Conservation (phyloP, 2,329 filamentous ascomycete genomes). For the Teratosphaeriaceae sp. region DNA sequence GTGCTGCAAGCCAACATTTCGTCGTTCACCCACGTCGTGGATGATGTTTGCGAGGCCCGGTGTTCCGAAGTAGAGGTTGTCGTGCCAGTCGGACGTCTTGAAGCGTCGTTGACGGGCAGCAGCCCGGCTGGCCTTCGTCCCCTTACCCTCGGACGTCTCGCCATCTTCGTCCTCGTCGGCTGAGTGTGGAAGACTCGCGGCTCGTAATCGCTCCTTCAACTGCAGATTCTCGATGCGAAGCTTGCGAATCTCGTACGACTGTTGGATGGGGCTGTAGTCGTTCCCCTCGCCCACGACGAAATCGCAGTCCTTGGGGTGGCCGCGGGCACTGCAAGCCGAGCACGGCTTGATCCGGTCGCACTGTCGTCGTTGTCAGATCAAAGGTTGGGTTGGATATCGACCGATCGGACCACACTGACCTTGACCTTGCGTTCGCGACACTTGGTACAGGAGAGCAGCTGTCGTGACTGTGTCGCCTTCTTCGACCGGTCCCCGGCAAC, state of each 20-base stretch:
- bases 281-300: conserved; percentile 40
- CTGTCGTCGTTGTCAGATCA: conserved; percentile 19
- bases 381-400: not conserved
- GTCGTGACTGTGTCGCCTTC: conserved; percentile 35
- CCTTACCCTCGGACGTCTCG: conserved; percentile 21
- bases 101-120: conserved; percentile 30
- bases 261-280: conserved; percentile 41
- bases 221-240: conserved; percentile 40
- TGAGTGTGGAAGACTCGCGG: conserved; percentile 22
- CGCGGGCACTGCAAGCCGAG: conserved; percentile 43
- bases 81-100: conserved; percentile 32
- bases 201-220: conserved; percentile 37
- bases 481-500: conserved; percentile 26
- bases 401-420: conserved; percentile 26
- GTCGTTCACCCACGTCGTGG: conserved; percentile 35
- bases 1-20: not conserved
- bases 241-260: conserved; percentile 42
- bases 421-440: conserved; percentile 45
- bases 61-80: conserved; percentile 45
- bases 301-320: conserved; percentile 41
- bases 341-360: conserved; percentile 46
- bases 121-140: conserved; percentile 16
- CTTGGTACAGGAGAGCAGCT: conserved; percentile 43
- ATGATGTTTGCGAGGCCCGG: conserved; percentile 43
- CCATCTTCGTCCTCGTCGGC: conserved; percentile 34